A percentile compares a stretch with the other conserved stretches of the same genome.
phyloP scores from a whole-genome alignment of 2,329 filamentous ascomycete genomes.

The Calonectria leucothoes region DNA sequence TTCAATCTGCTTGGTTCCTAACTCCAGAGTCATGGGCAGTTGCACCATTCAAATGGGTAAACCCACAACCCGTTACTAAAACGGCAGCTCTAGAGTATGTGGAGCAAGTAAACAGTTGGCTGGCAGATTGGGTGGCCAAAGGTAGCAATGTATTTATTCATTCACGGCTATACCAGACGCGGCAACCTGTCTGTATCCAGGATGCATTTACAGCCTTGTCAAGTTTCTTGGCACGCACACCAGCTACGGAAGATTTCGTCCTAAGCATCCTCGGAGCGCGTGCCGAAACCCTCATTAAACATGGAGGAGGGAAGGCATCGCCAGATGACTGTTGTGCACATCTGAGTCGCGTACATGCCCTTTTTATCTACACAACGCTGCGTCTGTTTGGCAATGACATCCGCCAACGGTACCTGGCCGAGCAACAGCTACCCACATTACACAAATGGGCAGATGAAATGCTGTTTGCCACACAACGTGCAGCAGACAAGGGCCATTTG shows the following conservation, averaged over 20 bases:
- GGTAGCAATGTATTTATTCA: slow-evolving; percentile 31
- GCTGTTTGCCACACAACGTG: not conserved
- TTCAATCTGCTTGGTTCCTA: not conserved
- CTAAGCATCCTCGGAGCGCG: not conserved
- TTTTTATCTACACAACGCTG: not conserved
- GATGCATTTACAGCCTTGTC: slow-evolving; percentile 28
- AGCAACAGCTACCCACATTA: not conserved
- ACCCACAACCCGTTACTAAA: slow-evolving; percentile 11
- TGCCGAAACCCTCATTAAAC: not conserved
- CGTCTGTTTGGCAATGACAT: slow-evolving; percentile 9
- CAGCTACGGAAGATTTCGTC: slow-evolving; percentile 16
- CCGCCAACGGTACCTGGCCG: slow-evolving; percentile 9
- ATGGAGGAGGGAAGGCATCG: too few species aligned
- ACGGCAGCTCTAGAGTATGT: slow-evolving; percentile 10
- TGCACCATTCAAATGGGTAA: not conserved
- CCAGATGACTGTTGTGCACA: slow-evolving; percentile 8
- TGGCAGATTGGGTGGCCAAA: slow-evolving; percentile 21
- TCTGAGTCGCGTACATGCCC: slow-evolving; percentile 1
- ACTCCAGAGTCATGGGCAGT: slow-evolving; percentile 12
- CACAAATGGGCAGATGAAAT: not conserved
- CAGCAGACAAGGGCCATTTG: not conserved
- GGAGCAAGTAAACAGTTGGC: slow-evolving; percentile 19
- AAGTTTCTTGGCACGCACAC: slow-evolving; percentile 26
- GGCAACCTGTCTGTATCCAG: slow-evolving; percentile 12
- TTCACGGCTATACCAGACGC: slow-evolving; percentile 15